Conservation (phyloP, 306 rosid genomes). For the Cicer yamashitae region DNA sequence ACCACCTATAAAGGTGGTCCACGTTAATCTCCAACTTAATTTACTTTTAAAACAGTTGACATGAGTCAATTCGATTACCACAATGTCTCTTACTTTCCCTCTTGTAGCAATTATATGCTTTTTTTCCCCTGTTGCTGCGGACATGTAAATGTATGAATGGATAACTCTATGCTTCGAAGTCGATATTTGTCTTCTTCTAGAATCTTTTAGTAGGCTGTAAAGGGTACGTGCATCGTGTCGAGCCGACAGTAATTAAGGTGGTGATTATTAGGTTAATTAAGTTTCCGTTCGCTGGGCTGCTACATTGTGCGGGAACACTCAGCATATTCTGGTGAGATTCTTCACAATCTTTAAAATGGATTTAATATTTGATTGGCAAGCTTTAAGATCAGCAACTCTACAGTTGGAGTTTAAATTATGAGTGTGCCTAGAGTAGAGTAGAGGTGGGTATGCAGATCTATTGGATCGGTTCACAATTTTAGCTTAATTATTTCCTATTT, state of each 20-base stretch:
- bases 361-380: neutral
- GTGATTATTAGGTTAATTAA: neutral
- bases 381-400: conserved; percentile 7
- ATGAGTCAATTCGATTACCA: neutral
- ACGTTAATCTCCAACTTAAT: too few species aligned
- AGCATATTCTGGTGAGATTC: neutral
- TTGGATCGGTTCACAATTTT: neutral
- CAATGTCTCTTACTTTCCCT: neutral
- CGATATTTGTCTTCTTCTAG: neutral
- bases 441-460: neutral
- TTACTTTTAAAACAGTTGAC: too few species aligned
- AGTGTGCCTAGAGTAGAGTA: neutral
- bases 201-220: neutral
- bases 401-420: neutral
- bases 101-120: neutral
- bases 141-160: neutral
- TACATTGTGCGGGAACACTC: neutral
- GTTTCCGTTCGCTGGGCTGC: neutral
- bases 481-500: too few species aligned
- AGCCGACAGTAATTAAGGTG: neutral
- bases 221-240: neutral
- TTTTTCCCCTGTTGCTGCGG: neutral
- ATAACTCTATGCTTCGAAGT: neutral
- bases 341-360: neutral
- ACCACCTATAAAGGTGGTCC: too few species aligned